Evolutionary conservation across 2,329 filamentous ascomycete genomes (phyloP).

Genomic region (Talaromyces sp.): DNA sequence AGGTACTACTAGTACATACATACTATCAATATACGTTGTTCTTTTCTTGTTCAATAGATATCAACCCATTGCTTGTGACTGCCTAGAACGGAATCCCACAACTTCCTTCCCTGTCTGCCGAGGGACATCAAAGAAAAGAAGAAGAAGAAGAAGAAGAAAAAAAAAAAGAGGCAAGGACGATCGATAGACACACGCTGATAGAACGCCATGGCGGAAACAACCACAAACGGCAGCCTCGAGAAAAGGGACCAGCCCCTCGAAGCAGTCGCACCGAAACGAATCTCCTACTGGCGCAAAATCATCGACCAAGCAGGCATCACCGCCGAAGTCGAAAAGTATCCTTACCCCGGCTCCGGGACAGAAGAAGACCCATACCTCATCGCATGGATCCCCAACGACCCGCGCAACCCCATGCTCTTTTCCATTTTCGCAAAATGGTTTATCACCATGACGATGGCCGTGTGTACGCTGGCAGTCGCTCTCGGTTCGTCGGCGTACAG

Average conservation of each 20-base stretch:
- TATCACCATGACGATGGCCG: constrained; percentile 37
- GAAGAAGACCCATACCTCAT: constrained; percentile 43
- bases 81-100: neutral
- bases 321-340: constrained; percentile 33
- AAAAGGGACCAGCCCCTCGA: constrained; percentile 25
- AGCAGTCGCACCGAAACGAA: constrained; percentile 25
- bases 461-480: constrained; percentile 42
- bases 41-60: neutral
- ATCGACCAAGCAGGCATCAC: constrained; percentile 33
- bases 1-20: neutral
- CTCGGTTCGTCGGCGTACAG: constrained; percentile 44
- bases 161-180: neutral
- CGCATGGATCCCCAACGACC: constrained; percentile 42
- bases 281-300: constrained; percentile 36
- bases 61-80: neutral
- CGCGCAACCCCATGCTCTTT: constrained; percentile 41
- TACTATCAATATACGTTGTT: neutral
- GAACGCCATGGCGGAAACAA: constrained; percentile 9
- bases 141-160: neutral
- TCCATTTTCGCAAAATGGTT: constrained; percentile 37
- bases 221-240: constrained; percentile 22
- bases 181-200: neutral
- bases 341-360: constrained; percentile 39
- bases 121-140: neutral
- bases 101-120: neutral